Evolutionary conservation across 495 filamentous ascomycete species (phyloP).

Genomic region (Aspergillus haitiensis): DNA sequence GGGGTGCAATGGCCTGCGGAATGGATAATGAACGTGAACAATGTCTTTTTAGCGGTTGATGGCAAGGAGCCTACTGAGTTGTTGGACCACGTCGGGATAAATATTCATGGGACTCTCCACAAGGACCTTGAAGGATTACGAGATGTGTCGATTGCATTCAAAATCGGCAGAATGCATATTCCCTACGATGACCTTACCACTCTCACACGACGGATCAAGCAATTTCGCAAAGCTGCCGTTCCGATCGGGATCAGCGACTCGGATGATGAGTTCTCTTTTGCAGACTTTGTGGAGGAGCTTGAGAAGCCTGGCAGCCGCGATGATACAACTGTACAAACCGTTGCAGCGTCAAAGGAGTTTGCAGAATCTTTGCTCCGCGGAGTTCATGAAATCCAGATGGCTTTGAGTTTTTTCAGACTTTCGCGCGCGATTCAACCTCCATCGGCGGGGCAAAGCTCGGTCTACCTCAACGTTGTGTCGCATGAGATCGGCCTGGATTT

Average conservation of each 20-base stretch:
- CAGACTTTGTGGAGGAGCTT: slow-evolving; percentile 76
- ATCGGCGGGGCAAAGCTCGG: slow-evolving; percentile 61
- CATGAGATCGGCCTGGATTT: slow-evolving; percentile 95
- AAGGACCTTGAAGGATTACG: slow-evolving; percentile 82
- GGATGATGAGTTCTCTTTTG: slow-evolving; percentile 62
- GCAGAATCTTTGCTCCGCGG: slow-evolving; percentile 85
- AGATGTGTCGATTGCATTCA: slow-evolving; percentile 86
- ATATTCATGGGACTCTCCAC: slow-evolving; percentile 90
- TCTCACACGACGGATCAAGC: slow-evolving; percentile 56
- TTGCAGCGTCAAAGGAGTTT: slow-evolving; percentile 93
- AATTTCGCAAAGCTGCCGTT: slow-evolving; percentile 32
- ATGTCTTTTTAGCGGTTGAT: slow-evolving; percentile 82
- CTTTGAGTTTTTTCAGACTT: slow-evolving; percentile 86
- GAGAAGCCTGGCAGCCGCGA: slow-evolving; percentile 71
- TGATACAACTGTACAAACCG: slow-evolving; percentile 74
- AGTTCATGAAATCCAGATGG: slow-evolving; percentile 94
- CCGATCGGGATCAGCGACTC: slow-evolving; percentile 40
- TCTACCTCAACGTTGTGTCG: slow-evolving; percentile 85
- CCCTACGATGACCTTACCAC: slow-evolving; percentile 81
- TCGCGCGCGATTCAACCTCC: slow-evolving; percentile 71
- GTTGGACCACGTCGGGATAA: slow-evolving; percentile 82
- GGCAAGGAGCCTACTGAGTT: slow-evolving; percentile 85
- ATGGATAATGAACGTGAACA: slow-evolving; percentile 85
- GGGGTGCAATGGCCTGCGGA: slow-evolving; percentile 80
- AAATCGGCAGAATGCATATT: slow-evolving; percentile 84